Evolutionary conservation across 148 eudicot species (phyloP), one percentile per base, ranked within the genome.

Genomic region (Spergularia marina): DNA sequence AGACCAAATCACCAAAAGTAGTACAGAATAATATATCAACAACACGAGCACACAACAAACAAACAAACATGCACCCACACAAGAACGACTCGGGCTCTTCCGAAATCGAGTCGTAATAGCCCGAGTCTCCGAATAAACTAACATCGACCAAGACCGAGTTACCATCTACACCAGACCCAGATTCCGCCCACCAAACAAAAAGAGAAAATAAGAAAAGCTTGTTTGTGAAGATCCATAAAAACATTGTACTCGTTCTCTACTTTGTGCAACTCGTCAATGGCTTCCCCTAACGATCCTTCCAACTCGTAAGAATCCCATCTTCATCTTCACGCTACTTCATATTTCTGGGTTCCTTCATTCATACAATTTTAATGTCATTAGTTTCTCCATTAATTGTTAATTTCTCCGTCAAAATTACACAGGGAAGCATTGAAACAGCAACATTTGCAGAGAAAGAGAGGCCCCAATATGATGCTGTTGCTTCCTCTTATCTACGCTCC

Each of bases 401-500:
- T 41, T 39, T 49, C 12, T 2, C 49, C 49, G 15, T 36, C 49
- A 63, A 20, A 53, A 7, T 10, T 59, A 55, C 67, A 34, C 59
- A 80, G 89, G 73, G 85, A 84, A 44, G 78, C 71, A 76, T 34
- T 64, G 56, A 70, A 62, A 73, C 74, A 59, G 71, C 82, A 79
- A 76, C 68, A 63, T 65, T 70, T 39, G 75, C 88, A 30, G 5
- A 55, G 63, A 75, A 87, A 77, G 20, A 89, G 77, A 82, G 87
- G 90, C 14, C 78, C 90, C 5, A 91, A 88, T 2, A 36, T 85
- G 39, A 74, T 89, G 65, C 85, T 89, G 56, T 12, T 95, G 79
- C 81, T 90, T 69, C 97, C 98, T 61, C 81, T 95, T 12, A 82
- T 92, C 70, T 95, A 95, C 78, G 98, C 98, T 40, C 98, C 98